Conservation (phyloP, 2,329 filamentous ascomycete genomes). For the Trichoderma arundinaceum region DNA sequence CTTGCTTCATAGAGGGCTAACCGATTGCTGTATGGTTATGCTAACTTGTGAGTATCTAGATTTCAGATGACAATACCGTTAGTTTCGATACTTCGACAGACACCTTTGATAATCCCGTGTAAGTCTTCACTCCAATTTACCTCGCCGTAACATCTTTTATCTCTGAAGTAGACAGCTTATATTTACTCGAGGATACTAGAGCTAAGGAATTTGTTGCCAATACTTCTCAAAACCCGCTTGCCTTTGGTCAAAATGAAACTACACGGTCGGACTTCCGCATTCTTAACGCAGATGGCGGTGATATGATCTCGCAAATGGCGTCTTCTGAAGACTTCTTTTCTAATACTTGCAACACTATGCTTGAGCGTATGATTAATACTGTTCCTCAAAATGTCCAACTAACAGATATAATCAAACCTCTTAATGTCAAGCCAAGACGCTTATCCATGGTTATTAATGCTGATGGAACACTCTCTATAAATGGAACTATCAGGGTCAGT, state of each 20-base stretch:
- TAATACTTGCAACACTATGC: neutral
- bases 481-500: neutral
- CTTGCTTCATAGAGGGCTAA: too few relatives aligned
- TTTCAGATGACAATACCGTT: neutral
- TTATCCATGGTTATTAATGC: neutral
- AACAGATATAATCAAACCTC: neutral
- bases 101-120: conserved; percentile 15
- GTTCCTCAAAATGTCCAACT: conserved; percentile 8
- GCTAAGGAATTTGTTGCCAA: conserved; percentile 6
- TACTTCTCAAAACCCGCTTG: conserved; percentile 12
- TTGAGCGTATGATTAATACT: conserved; percentile 19
- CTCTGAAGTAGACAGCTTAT: too few relatives aligned
- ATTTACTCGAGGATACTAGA: neutral
- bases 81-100: conserved; percentile 15
- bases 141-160: too few relatives aligned
- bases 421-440: neutral
- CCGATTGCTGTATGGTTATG: too few relatives aligned
- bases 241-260: conserved; percentile 21
- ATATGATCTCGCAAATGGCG: conserved; percentile 15
- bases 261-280: conserved; percentile 17
- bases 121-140: neutral
- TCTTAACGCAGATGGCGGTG: conserved; percentile 19
- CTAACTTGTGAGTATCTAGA: neutral
- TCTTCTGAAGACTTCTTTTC: conserved; percentile 3
- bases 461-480: neutral